phyloP scores from a whole-genome alignment of 2,329 filamentous ascomycete species.

The Pezicula neosporulosa region DNA sequence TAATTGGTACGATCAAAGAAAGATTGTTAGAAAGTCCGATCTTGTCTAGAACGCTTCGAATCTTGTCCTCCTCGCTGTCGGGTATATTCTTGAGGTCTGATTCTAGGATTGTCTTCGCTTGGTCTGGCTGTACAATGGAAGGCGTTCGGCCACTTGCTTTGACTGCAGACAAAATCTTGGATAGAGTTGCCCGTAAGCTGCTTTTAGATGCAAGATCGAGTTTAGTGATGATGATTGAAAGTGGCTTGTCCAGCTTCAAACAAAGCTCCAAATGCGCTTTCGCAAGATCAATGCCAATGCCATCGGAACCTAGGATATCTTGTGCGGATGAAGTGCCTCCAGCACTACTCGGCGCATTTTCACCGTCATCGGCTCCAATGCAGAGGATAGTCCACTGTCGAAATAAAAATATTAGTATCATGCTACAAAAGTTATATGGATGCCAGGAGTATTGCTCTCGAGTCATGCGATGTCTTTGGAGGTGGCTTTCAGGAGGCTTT shows the following conservation, averaged over 20 bases:
- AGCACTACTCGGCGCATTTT: conserved; percentile 31
- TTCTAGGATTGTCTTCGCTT: conserved; percentile 40
- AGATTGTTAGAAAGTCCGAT: conserved; percentile 37
- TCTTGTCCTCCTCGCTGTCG: conserved; percentile 51
- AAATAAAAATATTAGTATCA: too few species aligned
- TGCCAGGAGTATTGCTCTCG: too few species aligned
- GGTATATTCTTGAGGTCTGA: conserved; percentile 55
- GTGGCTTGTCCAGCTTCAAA: conserved; percentile 71
- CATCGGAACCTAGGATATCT: conserved; percentile 46
- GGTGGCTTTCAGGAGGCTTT: too few species aligned
- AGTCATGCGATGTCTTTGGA: too few species aligned
- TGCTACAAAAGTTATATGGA: too few species aligned
- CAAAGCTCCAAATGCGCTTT: conserved; percentile 82
- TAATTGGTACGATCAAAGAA: conserved; percentile 67
- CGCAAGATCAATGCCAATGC: conserved; percentile 65
- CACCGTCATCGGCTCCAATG: conserved; percentile 73
- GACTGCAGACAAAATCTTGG: conserved; percentile 70
- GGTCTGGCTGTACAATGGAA: conserved; percentile 62
- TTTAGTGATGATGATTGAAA: conserved; percentile 86
- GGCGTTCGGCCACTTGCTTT: conserved; percentile 75
- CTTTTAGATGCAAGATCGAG: conserved; percentile 77
- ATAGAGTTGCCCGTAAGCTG: conserved; percentile 66
- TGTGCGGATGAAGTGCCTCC: conserved; percentile 44
- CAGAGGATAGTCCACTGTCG: conserved; percentile 75
- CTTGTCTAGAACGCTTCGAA: conserved; percentile 49